Percentiles rank a stretch among this genome's conserved stretches.
Evolutionary conservation across 225 moss, liverwort and hornwort genomes (phyloP).

Genomic region (Polytrichum commune): DNA sequence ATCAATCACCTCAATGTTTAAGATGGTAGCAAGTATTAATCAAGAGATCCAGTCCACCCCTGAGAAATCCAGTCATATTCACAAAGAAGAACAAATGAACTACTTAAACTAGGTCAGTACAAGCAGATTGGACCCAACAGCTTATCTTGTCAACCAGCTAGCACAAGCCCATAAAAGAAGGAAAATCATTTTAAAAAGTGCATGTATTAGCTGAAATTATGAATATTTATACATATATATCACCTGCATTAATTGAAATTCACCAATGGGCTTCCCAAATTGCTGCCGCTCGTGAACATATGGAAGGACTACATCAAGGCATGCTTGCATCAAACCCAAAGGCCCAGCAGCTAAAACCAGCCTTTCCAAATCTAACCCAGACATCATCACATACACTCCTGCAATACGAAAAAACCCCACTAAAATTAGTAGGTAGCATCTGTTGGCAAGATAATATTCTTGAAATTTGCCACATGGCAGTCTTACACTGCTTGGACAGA

Average conservation of each 20-base stretch:
- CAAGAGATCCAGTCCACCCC: no score
- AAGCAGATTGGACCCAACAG: no score
- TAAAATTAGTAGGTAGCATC: background rate
- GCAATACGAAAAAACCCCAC: conserved; percentile 19
- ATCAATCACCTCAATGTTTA: no score
- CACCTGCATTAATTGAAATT: conserved; percentile 98
- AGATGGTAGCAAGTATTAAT: no score
- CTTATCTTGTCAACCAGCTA: no score
- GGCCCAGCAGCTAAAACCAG: conserved; percentile 92
- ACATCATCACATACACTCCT: conserved; percentile 99
- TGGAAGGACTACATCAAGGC: conserved; percentile 92
- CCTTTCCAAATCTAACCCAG: conserved; percentile 94
- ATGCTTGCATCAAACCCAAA: conserved; percentile 94
- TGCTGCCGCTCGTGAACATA: conserved; percentile 92
- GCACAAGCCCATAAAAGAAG: no score
- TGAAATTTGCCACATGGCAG: background rate
- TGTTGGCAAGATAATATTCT: background rate
- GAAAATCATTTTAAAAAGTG: no score
- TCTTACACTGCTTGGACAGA: no score
- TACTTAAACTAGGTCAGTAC: no score
- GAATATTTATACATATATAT: background rate
- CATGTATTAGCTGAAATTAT: no score
- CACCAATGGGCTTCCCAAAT: conserved; percentile 92
- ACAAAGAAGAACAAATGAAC: no score
- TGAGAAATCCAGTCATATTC: no score